Evolutionary conservation across 495 filamentous ascomycete species (phyloP).

Genomic region (Penicillium bialowiezense): DNA sequence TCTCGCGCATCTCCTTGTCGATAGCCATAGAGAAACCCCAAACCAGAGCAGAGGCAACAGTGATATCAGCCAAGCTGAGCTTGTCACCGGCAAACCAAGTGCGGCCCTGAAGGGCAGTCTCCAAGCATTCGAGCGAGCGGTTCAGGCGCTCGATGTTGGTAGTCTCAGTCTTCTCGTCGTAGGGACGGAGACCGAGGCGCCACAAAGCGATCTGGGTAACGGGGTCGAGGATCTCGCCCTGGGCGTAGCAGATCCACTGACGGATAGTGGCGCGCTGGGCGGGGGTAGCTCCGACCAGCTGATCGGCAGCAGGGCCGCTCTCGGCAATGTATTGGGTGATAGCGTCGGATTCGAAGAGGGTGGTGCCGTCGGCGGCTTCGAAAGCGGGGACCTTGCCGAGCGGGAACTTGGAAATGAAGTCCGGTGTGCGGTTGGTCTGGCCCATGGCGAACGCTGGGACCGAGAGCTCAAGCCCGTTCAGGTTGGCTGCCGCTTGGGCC

Average conservation of each 20-base stretch:
- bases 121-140: constrained; percentile 40
- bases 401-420: constrained; percentile 60
- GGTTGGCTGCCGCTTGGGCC: constrained; percentile 49
- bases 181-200: constrained; percentile 29
- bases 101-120: constrained; percentile 35
- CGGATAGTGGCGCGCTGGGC: constrained; percentile 47
- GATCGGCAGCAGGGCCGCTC: constrained; percentile 46
- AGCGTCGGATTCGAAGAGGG: constrained; percentile 51
- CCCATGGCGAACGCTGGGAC: constrained; percentile 40
- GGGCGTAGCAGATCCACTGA: constrained; percentile 49
- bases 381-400: constrained; percentile 59
- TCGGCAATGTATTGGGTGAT: constrained; percentile 55
- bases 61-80: constrained; percentile 55
- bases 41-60: constrained; percentile 36
- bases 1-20: constrained; percentile 49
- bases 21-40: constrained; percentile 41
- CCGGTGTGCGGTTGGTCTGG: constrained; percentile 47
- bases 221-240: constrained; percentile 41
- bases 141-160: constrained; percentile 21
- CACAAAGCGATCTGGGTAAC: constrained; percentile 29
- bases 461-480: constrained; percentile 49
- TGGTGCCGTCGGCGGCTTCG: constrained; percentile 49
- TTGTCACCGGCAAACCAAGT: constrained; percentile 48
- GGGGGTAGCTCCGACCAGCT: constrained; percentile 48
- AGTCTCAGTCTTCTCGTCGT: constrained; percentile 35